phyloP scores from a whole-genome alignment of 345 rosid genomes.

The Populus nigra region DNA sequence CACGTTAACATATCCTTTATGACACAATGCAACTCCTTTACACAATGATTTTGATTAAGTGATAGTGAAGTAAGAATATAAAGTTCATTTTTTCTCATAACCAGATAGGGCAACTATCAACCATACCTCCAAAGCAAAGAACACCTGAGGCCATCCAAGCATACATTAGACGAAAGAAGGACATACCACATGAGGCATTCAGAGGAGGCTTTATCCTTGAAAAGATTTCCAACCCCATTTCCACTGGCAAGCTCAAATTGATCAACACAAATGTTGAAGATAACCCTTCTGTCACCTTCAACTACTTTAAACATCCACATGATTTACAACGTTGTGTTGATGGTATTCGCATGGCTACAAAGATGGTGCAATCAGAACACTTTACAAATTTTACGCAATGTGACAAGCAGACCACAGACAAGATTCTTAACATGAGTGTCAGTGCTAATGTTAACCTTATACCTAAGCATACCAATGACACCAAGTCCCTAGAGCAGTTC shows the following conservation, averaged over 20 bases:
- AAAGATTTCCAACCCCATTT: conserved; percentile 66
- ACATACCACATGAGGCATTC: conserved; percentile 72
- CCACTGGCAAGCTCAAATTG: conserved; percentile 69
- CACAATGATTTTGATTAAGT: background rate
- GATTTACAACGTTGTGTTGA: conserved; percentile 74
- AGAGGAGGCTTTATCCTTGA: conserved; percentile 91
- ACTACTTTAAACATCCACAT: conserved; percentile 74
- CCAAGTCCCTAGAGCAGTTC: conserved; percentile 85
- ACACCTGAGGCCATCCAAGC: conserved; percentile 57
- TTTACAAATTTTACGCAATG: conserved; percentile 60
- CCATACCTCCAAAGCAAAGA: conserved; percentile 68
- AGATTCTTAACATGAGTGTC: conserved; percentile 64
- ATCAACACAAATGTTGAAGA: conserved; percentile 65
- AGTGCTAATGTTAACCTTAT: conserved; percentile 77
- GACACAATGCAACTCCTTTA: background rate
- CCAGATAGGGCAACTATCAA: conserved; percentile 61
- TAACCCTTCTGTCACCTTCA: conserved; percentile 85
- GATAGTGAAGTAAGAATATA: background rate
- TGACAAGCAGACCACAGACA: conserved; percentile 49
- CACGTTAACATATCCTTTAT: background rate
- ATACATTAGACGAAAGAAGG: conserved; percentile 49
- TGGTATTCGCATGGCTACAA: conserved; percentile 56
- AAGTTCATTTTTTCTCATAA: background rate
- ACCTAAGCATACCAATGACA: conserved; percentile 72
- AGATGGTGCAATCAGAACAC: conserved; percentile 58